Conservation (phyloP, 495 filamentous ascomycete genomes). For the Hyaloscypha variabilis region DNA sequence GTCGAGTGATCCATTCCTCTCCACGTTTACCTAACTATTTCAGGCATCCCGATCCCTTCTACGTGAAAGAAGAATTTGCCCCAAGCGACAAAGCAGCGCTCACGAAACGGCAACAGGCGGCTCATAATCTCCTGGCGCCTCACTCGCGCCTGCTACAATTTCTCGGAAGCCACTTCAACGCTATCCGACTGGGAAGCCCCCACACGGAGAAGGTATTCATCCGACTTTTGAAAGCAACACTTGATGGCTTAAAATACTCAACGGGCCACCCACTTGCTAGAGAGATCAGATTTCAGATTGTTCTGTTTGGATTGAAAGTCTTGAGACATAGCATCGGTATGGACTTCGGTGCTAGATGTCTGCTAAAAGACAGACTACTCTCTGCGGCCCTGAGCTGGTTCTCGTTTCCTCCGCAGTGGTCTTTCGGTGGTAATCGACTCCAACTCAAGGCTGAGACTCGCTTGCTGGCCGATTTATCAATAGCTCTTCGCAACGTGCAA, state of each 20-base stretch:
- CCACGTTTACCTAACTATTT: conserved; percentile 29
- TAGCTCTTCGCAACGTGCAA: conserved; percentile 58
- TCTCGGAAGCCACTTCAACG: conserved; percentile 90
- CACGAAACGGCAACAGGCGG: conserved; percentile 70
- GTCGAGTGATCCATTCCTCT: background rate
- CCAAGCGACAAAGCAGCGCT: conserved; percentile 83
- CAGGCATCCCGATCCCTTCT: conserved; percentile 89
- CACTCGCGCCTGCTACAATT: conserved; percentile 87
- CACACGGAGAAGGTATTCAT: conserved; percentile 80
- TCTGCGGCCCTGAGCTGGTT: conserved; percentile 91
- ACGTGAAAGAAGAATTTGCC: conserved; percentile 86
- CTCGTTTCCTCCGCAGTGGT: conserved; percentile 80
- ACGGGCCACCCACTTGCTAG: conserved; percentile 82
- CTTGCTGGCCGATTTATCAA: conserved; percentile 75
- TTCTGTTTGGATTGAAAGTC: conserved; percentile 80
- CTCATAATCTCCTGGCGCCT: conserved; percentile 79
- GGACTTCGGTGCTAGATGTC: conserved; percentile 62
- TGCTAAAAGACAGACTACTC: conserved; percentile 84
- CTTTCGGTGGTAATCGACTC: conserved; percentile 89
- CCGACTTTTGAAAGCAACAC: conserved; percentile 73
- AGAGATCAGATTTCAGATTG: conserved; percentile 85
- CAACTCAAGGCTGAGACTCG: conserved; percentile 92
- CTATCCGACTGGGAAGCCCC: conserved; percentile 76
- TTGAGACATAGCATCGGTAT: conserved; percentile 69
- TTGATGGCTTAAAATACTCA: conserved; percentile 69